Percentiles rank a stretch among this genome's conserved stretches.
Evolutionary conservation across 139 green algal species (phyloP).

Genomic region (Chlorella ohadii): DNA sequence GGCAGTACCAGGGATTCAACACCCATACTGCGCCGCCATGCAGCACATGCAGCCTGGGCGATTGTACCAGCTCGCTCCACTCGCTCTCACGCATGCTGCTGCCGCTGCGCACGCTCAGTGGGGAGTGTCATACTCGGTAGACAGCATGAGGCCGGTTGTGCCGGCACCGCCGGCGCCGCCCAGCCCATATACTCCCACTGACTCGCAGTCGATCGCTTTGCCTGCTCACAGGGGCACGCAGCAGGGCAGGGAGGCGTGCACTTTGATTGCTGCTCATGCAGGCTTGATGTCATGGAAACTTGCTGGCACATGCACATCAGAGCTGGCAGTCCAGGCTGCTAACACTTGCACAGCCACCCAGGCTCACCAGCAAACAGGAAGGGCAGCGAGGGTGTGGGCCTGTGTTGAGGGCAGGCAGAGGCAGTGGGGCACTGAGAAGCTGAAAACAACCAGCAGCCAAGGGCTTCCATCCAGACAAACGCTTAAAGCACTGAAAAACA

Average conservation of each 20-base stretch:
- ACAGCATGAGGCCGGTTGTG: background rate
- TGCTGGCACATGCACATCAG: too few relatives aligned
- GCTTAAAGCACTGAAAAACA: too few relatives aligned
- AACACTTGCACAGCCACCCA: background rate
- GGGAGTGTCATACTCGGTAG: conserved; percentile 13
- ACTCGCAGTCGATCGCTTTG: conserved; percentile 19
- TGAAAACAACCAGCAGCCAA: too few relatives aligned
- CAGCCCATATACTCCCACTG: conserved; percentile 9
- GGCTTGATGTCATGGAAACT: background rate
- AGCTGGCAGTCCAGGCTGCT: background rate
- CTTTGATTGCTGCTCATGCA: too few relatives aligned
- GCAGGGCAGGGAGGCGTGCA: background rate
- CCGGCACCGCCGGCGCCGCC: background rate
- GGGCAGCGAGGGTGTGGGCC: conserved; percentile 5
- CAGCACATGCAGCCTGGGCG: too few relatives aligned
- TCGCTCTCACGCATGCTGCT: too few relatives aligned
- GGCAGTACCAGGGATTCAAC: too few relatives aligned
- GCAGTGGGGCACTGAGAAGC: too few relatives aligned
- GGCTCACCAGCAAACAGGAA: conserved; percentile 20
- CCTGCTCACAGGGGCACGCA: background rate
- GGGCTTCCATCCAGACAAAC: too few relatives aligned
- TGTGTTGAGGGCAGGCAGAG: background rate
- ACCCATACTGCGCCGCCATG: too few relatives aligned
- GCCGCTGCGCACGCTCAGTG: too few relatives aligned
- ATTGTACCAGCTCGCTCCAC: too few relatives aligned